phyloP scores from a whole-genome alignment of 2,329 filamentous ascomycete genomes.

The Microdochium paspali region DNA sequence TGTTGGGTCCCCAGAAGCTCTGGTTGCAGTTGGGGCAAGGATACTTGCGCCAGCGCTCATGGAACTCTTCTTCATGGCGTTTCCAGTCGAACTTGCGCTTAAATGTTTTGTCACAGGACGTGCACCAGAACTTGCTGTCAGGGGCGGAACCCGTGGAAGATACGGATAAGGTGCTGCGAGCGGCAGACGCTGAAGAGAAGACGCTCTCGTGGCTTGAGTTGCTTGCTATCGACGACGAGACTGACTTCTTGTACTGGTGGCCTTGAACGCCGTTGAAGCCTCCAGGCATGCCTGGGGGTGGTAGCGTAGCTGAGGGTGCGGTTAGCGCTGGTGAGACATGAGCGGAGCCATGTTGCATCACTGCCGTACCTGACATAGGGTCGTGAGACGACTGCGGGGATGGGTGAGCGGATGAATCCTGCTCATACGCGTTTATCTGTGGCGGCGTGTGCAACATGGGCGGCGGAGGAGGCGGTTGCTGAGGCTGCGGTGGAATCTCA shows the following conservation, averaged over 20 bases:
- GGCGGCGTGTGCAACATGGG: constrained; percentile 8
- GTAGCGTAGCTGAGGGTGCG: constrained; percentile 14
- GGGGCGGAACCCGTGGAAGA: constrained; percentile 8
- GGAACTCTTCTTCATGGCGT: constrained; percentile 60
- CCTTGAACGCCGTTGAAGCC: constrained; percentile 12
- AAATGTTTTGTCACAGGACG: constrained; percentile 51
- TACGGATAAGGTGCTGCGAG: constrained; percentile 18
- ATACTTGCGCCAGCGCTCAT: constrained; percentile 59
- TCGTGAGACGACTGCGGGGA: background rate
- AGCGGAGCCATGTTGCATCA: constrained; percentile 14
- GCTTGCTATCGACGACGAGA: constrained; percentile 18
- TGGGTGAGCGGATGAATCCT: constrained; percentile 8
- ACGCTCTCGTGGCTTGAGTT: constrained; percentile 20
- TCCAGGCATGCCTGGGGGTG: constrained; percentile 2
- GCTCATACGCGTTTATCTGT: constrained; percentile 8
- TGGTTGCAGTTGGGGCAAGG: constrained; percentile 60
- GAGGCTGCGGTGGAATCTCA: constrained; percentile 3
- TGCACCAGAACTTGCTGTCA: constrained; percentile 26
- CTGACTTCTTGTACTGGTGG: constrained; percentile 16
- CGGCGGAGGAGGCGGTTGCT: constrained; percentile 3
- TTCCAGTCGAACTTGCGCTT: constrained; percentile 63
- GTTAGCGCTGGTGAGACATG: constrained; percentile 5
- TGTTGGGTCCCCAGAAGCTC: constrained; percentile 59
- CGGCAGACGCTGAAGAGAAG: constrained; percentile 17
- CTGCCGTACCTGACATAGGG: background rate